Conservation (phyloP, 768 basidiomycete species). For the Boletus patriciae region DNA sequence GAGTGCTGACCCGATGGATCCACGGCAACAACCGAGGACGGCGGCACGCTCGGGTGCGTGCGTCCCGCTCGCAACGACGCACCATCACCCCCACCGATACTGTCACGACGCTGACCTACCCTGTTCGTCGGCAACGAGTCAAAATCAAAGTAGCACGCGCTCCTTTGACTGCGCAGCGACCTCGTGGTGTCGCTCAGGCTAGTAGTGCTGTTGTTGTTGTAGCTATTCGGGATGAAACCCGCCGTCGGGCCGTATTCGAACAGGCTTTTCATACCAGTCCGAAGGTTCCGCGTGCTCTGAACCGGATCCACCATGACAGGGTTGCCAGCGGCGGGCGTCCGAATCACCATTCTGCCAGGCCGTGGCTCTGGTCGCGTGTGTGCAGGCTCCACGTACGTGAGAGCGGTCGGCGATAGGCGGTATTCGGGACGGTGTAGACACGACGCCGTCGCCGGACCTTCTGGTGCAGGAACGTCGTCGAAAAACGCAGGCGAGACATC, state of each 20-base stretch:
- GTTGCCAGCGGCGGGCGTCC: not conserved
- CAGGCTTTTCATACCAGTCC: not conserved
- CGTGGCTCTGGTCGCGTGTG: conserved; percentile 14
- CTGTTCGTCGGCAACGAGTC: conserved; percentile 22
- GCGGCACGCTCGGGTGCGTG: not conserved
- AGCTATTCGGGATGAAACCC: conserved; percentile 28
- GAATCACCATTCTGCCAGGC: not conserved
- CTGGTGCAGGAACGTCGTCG: conserved; percentile 44
- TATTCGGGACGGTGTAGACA: conserved; percentile 35
- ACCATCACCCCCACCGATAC: not conserved
- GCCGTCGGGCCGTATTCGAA: conserved; percentile 29
- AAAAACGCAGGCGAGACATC: conserved; percentile 47
- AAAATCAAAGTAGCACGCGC: conserved; percentile 28
- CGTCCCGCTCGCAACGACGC: not conserved
- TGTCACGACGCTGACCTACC: not conserved
- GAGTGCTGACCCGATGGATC: not conserved
- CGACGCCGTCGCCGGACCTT: conserved; percentile 45
- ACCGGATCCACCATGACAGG: not conserved
- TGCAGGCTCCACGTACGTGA: conserved; percentile 20
- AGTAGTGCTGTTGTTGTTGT: conserved; percentile 2
- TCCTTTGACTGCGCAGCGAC: conserved; percentile 19
- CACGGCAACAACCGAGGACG: not conserved
- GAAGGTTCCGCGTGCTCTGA: conserved; percentile 1
- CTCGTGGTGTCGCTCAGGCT: conserved; percentile 9
- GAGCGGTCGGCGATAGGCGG: conserved; percentile 16